Base-by-base conservation (phyloP, 257 asterid genomes). In the Nicotiana attenuata region DNA sequence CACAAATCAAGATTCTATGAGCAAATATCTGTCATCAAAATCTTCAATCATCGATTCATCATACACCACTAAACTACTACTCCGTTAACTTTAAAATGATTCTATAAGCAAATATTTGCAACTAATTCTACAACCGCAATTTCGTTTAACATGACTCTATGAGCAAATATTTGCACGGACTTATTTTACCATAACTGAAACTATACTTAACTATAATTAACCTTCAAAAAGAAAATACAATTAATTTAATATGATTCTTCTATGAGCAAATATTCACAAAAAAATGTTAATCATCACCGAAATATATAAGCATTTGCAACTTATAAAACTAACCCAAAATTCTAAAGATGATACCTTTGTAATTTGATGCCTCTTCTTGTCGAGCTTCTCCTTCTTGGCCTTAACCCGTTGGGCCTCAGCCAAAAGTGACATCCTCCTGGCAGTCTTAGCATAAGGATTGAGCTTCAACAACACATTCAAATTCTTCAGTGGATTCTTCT, bases 381-480 rank as follows among this genome's bases (percentile, higher is more conserved):
- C 88, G 5, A 92, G 94, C 88, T 89, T 92, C 88, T 91, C 97
- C 87, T 86, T 67, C 91, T 93, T 95, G 31, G 92, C 92, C 89
- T 93, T 91, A 4, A 91, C 91, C 17, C 99, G 90, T 82, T 91
- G 92, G 0, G 92, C 93, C 84, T 95, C 99, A 9, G 98, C 94
- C 82, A 95, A 95, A 90, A 14, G 97, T 81, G 97, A 85, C 93
- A 89, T 91, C 89, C 99, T 91, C 91, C 89, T 91, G 0, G 83
- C 83, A 28, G 97, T 90, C 90, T 92, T 92, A 0, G 97, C 98
- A 82, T 93, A 89, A 0, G 97, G 97, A 80, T 95, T 95, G 6
- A 95, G 91, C 89, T 93, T 95, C 88, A 95, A 73, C 84, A 91
- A 38, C 33, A 80, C 83, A 31, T 80, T 80, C 83, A 65, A 7